phyloP scores from a whole-genome alignment of 768 basidiomycete species.

The Trametes punicea region DNA sequence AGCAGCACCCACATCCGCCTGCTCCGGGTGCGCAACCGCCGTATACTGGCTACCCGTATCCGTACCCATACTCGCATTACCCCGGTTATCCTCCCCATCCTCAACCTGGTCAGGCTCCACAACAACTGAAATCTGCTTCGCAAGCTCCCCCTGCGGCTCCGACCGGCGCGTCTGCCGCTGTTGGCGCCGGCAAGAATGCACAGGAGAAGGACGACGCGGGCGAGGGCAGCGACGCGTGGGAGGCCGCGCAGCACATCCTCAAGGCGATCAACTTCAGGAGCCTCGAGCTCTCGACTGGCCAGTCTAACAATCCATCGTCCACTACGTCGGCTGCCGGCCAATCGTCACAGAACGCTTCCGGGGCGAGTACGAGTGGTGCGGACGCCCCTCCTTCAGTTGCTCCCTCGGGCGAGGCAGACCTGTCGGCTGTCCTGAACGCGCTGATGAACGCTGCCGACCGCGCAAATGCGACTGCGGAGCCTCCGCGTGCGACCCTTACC shows the following conservation, averaged over 20 bases:
- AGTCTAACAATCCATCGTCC: background rate
- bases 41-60: slow-evolving; percentile 10
- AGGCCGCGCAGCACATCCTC: slow-evolving; percentile 74
- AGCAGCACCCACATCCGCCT: slow-evolving; percentile 25
- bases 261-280: slow-evolving; percentile 72
- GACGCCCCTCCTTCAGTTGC: slow-evolving; percentile 7
- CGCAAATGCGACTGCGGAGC: slow-evolving; percentile 8
- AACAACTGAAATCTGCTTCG: slow-evolving; percentile 3
- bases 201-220: slow-evolving; percentile 16
- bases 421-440: slow-evolving; percentile 5
- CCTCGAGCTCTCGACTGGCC: slow-evolving; percentile 28
- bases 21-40: slow-evolving; percentile 15
- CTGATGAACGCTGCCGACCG: slow-evolving; percentile 6
- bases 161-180: background rate
- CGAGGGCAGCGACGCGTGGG: slow-evolving; percentile 60
- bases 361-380: background rate
- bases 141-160: background rate
- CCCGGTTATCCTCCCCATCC: slow-evolving; percentile 9
- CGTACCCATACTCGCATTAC: slow-evolving; percentile 13
- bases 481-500: slow-evolving; percentile 28
- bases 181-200: background rate
- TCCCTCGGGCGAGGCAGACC: slow-evolving; percentile 17
- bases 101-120: background rate
- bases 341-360: background rate
- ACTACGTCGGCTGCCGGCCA: background rate